phyloP scores from a whole-genome alignment of 495 filamentous ascomycete species.

The Daldinia loculata region DNA sequence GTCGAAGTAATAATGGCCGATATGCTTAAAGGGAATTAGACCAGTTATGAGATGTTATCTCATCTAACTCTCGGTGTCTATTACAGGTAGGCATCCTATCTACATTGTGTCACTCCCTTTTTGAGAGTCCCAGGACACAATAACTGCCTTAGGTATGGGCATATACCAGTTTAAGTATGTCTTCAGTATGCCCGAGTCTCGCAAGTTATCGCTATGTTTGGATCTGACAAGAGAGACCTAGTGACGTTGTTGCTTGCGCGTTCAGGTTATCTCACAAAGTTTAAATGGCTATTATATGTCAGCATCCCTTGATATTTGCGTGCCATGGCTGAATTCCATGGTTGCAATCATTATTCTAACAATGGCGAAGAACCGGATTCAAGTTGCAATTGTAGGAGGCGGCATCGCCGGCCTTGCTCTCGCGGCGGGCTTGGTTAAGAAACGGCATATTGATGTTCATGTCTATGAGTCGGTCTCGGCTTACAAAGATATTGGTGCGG shows the following conservation, averaged over 20 bases:
- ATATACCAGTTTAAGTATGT: background rate
- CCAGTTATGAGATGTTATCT: background rate
- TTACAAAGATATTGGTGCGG: conserved; percentile 51
- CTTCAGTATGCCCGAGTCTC: background rate
- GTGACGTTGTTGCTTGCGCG: conserved; percentile 28
- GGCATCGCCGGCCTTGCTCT: conserved; percentile 51
- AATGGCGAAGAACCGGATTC: conserved; percentile 33
- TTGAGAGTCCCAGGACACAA: background rate
- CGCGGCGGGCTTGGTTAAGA: conserved; percentile 46
- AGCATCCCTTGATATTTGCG: background rate
- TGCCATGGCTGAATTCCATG: background rate
- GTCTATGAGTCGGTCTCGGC: conserved; percentile 46
- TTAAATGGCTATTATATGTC: conserved; percentile 12
- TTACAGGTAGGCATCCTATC: background rate
- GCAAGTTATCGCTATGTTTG: background rate
- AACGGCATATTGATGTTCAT: conserved; percentile 44
- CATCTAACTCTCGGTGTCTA: background rate
- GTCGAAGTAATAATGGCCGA: background rate
- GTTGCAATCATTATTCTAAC: background rate
- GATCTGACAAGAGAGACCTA: background rate
- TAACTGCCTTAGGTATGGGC: background rate
- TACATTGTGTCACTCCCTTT: background rate
- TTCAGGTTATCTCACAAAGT: conserved; percentile 7
- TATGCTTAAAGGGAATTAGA: background rate
- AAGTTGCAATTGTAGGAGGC: conserved; percentile 50